Evolutionary conservation across 1,284 basidiomycete genomes (phyloP).

Genomic region (Trichosporon sp.): DNA sequence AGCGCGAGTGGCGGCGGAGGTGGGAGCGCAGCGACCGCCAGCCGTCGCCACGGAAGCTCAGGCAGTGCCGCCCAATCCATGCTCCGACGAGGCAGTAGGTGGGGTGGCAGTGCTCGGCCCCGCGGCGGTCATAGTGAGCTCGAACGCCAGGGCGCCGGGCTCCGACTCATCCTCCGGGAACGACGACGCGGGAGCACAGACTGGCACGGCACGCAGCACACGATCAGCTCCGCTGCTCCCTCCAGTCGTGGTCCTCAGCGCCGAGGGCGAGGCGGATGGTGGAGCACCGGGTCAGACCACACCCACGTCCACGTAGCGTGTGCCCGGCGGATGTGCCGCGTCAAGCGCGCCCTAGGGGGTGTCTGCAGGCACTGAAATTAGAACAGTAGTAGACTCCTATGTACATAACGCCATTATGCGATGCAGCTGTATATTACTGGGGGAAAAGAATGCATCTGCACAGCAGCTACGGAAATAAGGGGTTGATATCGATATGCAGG

Average conservation of each 20-base stretch:
- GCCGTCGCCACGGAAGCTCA: not conserved
- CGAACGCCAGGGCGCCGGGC: not conserved
- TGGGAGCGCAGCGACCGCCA: too few species aligned
- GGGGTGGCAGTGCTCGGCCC: not conserved
- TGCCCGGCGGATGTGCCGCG: too few species aligned
- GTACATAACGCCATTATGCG: too few species aligned
- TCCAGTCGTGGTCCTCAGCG: not conserved
- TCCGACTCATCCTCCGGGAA: not conserved
- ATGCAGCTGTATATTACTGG: too few species aligned
- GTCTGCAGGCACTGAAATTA: too few species aligned
- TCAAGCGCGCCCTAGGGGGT: too few species aligned
- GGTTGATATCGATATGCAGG: conserved; percentile 12
- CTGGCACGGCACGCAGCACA: conserved; percentile 10
- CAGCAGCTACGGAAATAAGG: not conserved
- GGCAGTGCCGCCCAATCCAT: too few species aligned
- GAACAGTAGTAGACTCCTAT: not conserved
- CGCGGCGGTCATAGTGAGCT: not conserved
- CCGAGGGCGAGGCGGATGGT: not conserved
- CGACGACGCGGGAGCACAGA: not conserved
- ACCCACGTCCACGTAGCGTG: not conserved
- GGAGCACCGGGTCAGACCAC: not conserved
- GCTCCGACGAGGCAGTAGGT: not conserved
- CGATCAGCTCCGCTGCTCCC: not conserved
- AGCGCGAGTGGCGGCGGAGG: not conserved
- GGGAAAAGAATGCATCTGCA: conserved; percentile 8